Conservation (phyloP, 1,284 basidiomycete species). For the Pisolithus thermaeus region DNA sequence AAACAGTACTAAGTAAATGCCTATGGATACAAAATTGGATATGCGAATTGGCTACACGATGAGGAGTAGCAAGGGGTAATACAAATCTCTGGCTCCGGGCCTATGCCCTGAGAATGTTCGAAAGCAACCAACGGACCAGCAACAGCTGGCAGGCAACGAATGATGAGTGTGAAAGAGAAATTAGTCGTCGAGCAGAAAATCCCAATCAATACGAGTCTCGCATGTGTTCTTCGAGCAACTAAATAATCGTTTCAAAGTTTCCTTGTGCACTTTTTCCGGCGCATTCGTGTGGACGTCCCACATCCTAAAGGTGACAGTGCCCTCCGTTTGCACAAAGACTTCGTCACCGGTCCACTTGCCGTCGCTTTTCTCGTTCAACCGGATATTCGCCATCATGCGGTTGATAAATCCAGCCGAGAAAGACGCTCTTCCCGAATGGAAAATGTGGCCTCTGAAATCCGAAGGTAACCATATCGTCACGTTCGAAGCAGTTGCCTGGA, state of each 20-base stretch:
- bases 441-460: conserved; percentile 66
- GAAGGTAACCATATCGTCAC: conserved; percentile 71
- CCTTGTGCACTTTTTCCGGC: conserved; percentile 55
- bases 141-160: conserved; percentile 9
- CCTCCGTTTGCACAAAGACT: conserved; percentile 53
- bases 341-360: conserved; percentile 45
- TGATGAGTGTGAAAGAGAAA: not conserved
- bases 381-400: conserved; percentile 55
- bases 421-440: conserved; percentile 44
- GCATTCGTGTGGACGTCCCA: conserved; percentile 65
- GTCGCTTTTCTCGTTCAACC: conserved; percentile 44
- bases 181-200: conserved; percentile 69
- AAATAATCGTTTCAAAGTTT: conserved; percentile 60
- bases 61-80: not conserved
- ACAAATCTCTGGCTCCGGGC: not conserved
- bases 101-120: not conserved
- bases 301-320: conserved; percentile 64
- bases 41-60: not conserved
- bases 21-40: not conserved
- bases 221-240: conserved; percentile 48
- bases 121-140: conserved; percentile 1
- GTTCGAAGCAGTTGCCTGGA: conserved; percentile 54
- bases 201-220: conserved; percentile 62
- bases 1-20: not conserved
- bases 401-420: conserved; percentile 72